phyloP scores from a whole-genome alignment of 768 basidiomycete species.

The Tylopilus vinaceipallidus region DNA sequence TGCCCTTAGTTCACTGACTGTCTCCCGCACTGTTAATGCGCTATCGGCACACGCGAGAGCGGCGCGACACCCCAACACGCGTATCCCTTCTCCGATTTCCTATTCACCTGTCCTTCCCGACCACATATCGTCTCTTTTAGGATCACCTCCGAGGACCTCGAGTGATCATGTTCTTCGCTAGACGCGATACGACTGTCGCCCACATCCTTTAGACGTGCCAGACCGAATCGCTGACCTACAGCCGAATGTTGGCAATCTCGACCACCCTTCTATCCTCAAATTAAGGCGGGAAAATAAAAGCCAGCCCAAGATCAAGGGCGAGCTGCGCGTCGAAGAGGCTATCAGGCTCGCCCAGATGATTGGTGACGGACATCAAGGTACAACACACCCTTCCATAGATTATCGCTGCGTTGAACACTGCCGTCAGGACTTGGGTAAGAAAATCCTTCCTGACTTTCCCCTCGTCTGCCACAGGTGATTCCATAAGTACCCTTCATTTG shows the following conservation, averaged over 20 bases:
- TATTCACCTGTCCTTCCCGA: constrained; percentile 32
- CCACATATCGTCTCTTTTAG: constrained; percentile 35
- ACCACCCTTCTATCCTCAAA: constrained; percentile 41
- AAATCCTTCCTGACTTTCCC: constrained; percentile 81
- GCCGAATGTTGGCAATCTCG: constrained; percentile 71
- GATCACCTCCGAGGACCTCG: constrained; percentile 82
- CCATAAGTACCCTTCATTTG: constrained; percentile 55
- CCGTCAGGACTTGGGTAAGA: constrained; percentile 62
- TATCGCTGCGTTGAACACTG: background rate
- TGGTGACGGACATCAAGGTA: constrained; percentile 83
- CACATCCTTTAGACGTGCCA: constrained; percentile 85
- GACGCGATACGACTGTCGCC: constrained; percentile 73
- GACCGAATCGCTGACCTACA: constrained; percentile 67
- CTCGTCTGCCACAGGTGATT: constrained; percentile 83
- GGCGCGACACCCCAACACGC: constrained; percentile 56
- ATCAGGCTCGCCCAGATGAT: constrained; percentile 62
- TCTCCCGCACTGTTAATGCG: no score
- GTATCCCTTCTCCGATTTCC: constrained; percentile 51
- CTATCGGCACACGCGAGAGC: no score
- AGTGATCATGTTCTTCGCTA: constrained; percentile 85
- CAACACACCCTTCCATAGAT: background rate
- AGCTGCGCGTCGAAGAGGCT: constrained; percentile 63
- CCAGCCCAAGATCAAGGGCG: constrained; percentile 61
- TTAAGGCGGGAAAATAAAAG: constrained; percentile 38
- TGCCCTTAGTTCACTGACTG: no score